Conservation (phyloP, 2,329 filamentous ascomycete species). For the Ascochyta pisi region DNA sequence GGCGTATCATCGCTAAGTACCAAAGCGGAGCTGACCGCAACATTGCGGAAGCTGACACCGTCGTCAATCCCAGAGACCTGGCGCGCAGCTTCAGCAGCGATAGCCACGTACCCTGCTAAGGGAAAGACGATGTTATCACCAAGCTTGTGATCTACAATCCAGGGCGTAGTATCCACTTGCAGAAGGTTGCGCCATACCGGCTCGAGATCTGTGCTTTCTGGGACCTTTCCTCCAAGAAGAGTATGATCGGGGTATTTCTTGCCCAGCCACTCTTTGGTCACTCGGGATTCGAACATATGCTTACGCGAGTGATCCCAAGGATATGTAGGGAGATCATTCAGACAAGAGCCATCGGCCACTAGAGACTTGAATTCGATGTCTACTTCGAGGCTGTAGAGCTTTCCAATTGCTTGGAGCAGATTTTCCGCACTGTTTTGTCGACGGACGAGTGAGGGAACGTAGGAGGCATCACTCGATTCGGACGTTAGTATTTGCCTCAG, state of each 20-base stretch:
- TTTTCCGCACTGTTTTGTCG: not conserved
- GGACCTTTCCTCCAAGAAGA: constrained; percentile 14
- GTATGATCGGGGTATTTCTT: constrained; percentile 14
- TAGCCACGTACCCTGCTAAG: constrained; percentile 14
- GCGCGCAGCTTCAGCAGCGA: constrained; percentile 14
- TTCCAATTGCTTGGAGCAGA: not conserved
- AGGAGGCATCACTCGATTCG: not conserved
- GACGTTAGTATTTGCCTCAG: constrained; percentile 15
- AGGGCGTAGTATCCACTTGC: constrained; percentile 47
- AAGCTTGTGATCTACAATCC: constrained; percentile 54
- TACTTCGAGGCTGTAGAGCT: not conserved
- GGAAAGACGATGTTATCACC: constrained; percentile 34
- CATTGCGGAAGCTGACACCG: not conserved
- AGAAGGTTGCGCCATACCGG: constrained; percentile 31
- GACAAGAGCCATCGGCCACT: not conserved
- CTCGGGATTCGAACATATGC: constrained; percentile 29
- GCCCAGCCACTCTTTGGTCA: constrained; percentile 7
- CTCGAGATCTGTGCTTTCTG: constrained; percentile 5
- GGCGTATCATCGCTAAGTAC: not conserved
- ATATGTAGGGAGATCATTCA: constrained; percentile 21
- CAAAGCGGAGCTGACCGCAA: not conserved
- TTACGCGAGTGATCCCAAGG: constrained; percentile 18
- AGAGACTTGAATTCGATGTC: constrained; percentile 9
- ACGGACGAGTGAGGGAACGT: constrained; percentile 13
- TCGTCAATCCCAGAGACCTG: constrained; percentile 7